Evolutionary conservation across 176 grass and related monocot genomes (phyloP), one percentile per base, ranked within the genome.

Genomic region (Typha latifolia): DNA sequence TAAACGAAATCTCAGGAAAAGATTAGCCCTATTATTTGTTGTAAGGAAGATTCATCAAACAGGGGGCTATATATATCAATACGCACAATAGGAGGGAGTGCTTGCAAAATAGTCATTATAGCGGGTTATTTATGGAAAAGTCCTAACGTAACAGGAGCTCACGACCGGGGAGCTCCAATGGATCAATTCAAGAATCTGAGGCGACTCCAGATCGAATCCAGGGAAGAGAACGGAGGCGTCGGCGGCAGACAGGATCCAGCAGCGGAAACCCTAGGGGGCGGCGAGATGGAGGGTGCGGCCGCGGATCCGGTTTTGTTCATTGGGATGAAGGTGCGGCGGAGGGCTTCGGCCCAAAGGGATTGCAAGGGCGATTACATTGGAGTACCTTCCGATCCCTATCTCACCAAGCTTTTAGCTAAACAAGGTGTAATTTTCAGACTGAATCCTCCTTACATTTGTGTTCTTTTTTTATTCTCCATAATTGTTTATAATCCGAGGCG

Each of bases 301-400:
- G 84, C 74, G 50, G 49, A 61, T 43, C 21, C 34, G 52, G 80
- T 69, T 61, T 22, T 75, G 47, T 84, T 96, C 69, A 86, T 72
- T 77, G 85, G 77, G 5, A 75, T 86, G 74, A 89, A 77, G 82
- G 82, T 86, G 69, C 81, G 92, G 66, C 83, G 92, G 12, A 77
- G 84, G 69, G 80, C 85, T 5, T 81, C 82, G 52, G 67, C 81
- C 32, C 74, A 82, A 16, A 63, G 81, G 74, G 82, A 91, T 48
- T 96, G 87, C 74, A 76, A 62, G 72, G 88, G 92, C 53, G 92
- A 96, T 65, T 96, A 96, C 77, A 76, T 96, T 73, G 92, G 92
- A 67, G 72, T 96, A 16, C 66, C 79, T 62, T 82, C 63, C 79
- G 95, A 99, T 59, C 79, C 89, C 15, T 78, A 73, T 75, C 86